Conservation (phyloP, 169 alveolate species). For the Plasmodium coatneyi region DNA sequence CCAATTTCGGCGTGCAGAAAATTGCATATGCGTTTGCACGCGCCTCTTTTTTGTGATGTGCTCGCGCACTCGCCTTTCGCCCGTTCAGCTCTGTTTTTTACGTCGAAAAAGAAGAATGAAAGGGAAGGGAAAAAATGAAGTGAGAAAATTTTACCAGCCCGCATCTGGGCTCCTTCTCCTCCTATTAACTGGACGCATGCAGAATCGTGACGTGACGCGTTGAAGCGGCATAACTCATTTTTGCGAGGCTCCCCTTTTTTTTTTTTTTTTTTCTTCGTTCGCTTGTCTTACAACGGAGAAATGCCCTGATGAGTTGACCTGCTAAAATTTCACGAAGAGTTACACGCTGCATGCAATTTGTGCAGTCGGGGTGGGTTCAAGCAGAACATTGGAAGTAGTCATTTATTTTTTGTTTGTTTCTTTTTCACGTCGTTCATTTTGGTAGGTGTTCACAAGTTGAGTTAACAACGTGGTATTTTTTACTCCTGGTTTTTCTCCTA, state of each 20-base stretch:
- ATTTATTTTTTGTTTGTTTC: too few species aligned
- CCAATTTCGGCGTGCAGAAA: neutral
- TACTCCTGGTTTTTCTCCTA: neutral
- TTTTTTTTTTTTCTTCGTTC: slow-evolving; percentile 1
- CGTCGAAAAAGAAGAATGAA: neutral
- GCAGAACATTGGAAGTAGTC: neutral
- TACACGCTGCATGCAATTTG: neutral
- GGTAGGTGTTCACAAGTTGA: neutral
- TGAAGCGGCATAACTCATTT: neutral
- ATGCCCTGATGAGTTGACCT: neutral
- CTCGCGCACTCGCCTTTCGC: neutral
- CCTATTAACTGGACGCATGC: neutral
- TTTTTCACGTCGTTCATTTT: neutral
- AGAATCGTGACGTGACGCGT: neutral
- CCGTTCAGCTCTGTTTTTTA: neutral
- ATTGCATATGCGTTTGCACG: neutral
- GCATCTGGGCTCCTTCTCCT: neutral
- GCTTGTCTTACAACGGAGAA: neutral
- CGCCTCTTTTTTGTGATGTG: neutral
- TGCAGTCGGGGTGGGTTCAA: neutral
- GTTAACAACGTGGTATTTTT: neutral
- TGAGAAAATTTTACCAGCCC: neutral
- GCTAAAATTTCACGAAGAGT: neutral
- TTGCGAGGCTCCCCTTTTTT: neutral
- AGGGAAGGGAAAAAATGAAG: neutral